Percentiles rank a stretch among this genome's conserved stretches.
phyloP scores from a whole-genome alignment of 1,284 basidiomycete genomes.

The Ustilago loliicola region DNA sequence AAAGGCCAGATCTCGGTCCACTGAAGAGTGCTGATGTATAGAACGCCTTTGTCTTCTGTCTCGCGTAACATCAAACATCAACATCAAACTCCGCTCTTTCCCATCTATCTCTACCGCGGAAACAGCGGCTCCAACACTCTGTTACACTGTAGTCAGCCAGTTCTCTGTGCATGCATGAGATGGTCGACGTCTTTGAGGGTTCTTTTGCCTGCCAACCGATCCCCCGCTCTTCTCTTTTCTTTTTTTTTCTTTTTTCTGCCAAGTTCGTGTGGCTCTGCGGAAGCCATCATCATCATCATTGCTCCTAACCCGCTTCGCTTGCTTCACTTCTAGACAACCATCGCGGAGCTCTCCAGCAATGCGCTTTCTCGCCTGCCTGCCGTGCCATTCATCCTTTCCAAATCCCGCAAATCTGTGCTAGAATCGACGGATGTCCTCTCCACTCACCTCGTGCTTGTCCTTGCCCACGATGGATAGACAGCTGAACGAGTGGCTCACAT shows the following conservation, averaged over 20 bases:
- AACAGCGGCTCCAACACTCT: neutral
- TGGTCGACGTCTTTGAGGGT: neutral
- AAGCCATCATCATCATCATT: conserved; percentile 6
- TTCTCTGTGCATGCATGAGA: conserved; percentile 3
- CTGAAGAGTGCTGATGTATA: neutral
- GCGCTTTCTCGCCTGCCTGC: neutral
- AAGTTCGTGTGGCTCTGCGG: conserved; percentile 10
- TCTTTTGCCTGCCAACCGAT: neutral
- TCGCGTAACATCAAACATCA: neutral
- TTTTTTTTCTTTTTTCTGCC: neutral
- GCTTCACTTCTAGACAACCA: neutral
- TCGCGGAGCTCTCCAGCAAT: neutral
- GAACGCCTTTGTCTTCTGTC: conserved; percentile 1
- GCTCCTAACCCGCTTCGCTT: neutral
- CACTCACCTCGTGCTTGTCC: neutral
- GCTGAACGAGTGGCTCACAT: neutral
- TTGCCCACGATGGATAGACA: too few relatives aligned
- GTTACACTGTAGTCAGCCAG: neutral
- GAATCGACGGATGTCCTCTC: neutral
- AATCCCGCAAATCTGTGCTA: conserved; percentile 2
- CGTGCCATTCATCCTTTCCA: neutral
- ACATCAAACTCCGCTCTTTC: conserved; percentile 4
- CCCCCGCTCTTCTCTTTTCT: neutral
- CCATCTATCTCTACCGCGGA: neutral
- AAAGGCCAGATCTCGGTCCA: neutral